Percentiles rank a stretch among this genome's conserved stretches.
Evolutionary conservation across 176 grass and related monocot species (phyloP).

Genomic region (Olyra latifolia): DNA sequence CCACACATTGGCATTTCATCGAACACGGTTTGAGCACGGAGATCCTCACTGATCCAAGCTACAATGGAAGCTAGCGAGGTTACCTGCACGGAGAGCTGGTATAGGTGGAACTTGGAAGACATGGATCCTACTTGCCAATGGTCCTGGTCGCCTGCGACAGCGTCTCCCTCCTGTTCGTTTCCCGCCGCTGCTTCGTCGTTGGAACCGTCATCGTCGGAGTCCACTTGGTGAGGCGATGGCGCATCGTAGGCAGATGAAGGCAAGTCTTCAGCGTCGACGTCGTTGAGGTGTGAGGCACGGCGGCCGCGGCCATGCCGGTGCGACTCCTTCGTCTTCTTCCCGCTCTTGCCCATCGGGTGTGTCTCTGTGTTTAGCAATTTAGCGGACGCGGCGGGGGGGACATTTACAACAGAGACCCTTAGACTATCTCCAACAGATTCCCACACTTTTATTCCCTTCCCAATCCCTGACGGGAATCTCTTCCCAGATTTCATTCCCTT

Average conservation of each 20-base stretch:
- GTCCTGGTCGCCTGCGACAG: constrained; percentile 18
- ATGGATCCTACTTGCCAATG: constrained; percentile 10
- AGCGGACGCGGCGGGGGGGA: no score
- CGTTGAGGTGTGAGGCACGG: constrained; percentile 16
- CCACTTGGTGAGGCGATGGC: constrained; percentile 11
- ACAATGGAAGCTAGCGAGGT: background rate
- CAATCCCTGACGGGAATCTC: no score
- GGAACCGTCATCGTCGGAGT: constrained; percentile 31
- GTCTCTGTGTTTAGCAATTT: background rate
- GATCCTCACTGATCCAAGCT: background rate
- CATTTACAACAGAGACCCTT: no score
- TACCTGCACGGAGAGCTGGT: constrained; percentile 91
- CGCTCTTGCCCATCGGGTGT: constrained; percentile 69
- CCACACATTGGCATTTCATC: constrained; percentile 29
- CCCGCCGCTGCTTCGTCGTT: constrained; percentile 33
- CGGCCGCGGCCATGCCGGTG: constrained; percentile 49
- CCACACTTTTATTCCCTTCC: no score
- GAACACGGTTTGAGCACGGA: constrained; percentile 7
- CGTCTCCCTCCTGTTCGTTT: constrained; percentile 33
- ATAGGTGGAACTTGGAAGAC: constrained; percentile 83
- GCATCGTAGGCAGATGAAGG: constrained; percentile 63
- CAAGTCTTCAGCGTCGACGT: constrained; percentile 35
- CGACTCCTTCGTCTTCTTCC: constrained; percentile 70
- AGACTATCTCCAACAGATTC: no score
- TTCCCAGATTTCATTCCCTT: no score